These are phyloP conservation scores for Moesziomyces sp. DNA, from an alignment of 1,284 basidiomycete species.

Conservation along the genomic window DNA sequence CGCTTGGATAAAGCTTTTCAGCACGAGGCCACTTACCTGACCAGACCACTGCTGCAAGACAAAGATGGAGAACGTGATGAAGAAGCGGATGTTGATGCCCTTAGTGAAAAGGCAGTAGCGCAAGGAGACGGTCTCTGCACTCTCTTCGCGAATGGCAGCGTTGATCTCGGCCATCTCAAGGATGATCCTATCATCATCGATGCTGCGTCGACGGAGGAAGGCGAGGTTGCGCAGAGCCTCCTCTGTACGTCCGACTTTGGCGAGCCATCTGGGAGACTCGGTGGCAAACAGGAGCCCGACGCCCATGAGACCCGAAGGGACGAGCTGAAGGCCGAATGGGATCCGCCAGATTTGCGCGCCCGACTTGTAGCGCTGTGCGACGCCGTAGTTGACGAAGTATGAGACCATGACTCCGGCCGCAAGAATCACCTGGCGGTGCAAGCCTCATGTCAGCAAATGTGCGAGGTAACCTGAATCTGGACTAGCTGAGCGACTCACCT, in stretches of 20 bases:
- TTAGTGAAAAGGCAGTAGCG: conserved; percentile 69
- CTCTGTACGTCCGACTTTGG: conserved; percentile 68
- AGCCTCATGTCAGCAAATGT: conserved; percentile 43
- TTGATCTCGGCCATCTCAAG: conserved; percentile 68
- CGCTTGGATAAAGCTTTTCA: no score
- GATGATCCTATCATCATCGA: conserved; percentile 64
- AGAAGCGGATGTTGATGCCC: conserved; percentile 69
- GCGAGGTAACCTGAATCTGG: neutral
- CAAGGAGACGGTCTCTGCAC: conserved; percentile 67
- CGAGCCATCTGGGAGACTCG: conserved; percentile 70
- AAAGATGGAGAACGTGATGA: conserved; percentile 68
- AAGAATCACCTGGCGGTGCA: conserved; percentile 41
- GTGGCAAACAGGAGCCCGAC: conserved; percentile 77
- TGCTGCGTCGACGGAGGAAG: conserved; percentile 67
- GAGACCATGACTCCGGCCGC: conserved; percentile 67
- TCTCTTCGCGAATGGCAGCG: conserved; percentile 55
- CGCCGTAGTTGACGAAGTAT: conserved; percentile 72
- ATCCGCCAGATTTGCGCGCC: conserved; percentile 76
- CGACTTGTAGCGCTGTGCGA: conserved; percentile 70
- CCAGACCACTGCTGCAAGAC: conserved; percentile 68
- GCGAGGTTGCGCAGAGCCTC: conserved; percentile 68
- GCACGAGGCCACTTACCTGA: conserved; percentile 37
- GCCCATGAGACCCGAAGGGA: conserved; percentile 81
- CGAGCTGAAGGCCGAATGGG: conserved; percentile 79
- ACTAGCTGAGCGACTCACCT: conserved; percentile 51